Conservation (phyloP, 1,284 basidiomycete species). For the Caloboletus firmus region DNA sequence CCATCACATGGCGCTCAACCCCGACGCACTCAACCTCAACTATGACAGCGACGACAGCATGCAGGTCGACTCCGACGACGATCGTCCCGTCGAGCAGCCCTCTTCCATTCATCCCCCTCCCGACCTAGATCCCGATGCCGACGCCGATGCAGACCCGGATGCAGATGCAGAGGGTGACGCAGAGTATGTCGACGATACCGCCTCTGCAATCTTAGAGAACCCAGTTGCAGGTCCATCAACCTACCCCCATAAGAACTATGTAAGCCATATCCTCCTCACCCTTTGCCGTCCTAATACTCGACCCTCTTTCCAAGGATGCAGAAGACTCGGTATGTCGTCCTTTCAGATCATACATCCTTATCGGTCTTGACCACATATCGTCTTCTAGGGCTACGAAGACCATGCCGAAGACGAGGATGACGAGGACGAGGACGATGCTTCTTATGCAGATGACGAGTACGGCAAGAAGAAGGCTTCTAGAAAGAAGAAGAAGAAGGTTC, state of each 20-base stretch:
- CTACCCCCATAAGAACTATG: conserved; percentile 28
- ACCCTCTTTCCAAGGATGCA: conserved; percentile 44
- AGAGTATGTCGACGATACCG: conserved; percentile 34
- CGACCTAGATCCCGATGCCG: conserved; percentile 39
- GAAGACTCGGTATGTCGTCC: conserved; percentile 64
- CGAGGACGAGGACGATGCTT: conserved; percentile 66
- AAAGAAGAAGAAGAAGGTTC: conserved; percentile 61
- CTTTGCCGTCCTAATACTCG: conserved; percentile 10
- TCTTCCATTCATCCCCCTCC: conserved; percentile 23
- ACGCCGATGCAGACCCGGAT: conserved; percentile 39
- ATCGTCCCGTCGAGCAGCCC: conserved; percentile 27
- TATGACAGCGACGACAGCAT: conserved; percentile 44
- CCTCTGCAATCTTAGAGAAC: conserved; percentile 32
- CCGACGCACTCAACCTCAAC: conserved; percentile 39
- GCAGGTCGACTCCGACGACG: conserved; percentile 49
- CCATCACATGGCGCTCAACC: conserved; percentile 36
- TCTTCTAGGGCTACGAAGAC: conserved; percentile 66
- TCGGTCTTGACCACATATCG: conserved; percentile 23
- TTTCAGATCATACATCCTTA: conserved; percentile 21
- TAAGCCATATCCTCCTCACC: conserved; percentile 13
- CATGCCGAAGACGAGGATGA: conserved; percentile 48
- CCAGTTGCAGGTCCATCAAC: conserved; percentile 36
- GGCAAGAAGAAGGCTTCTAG: conserved; percentile 63
- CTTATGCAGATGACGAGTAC: conserved; percentile 76
- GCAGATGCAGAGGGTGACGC: conserved; percentile 43